These are phyloP conservation scores for Medicago truncatula DNA, from an alignment of 306 rosid genomes.

Conservation along the genomic window MtrunA17r5.0-ANR NC_053046.1:7962001-7962500, in stretches of 20 bases:
- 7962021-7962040: conserved; percentile 19
- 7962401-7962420: not conserved
- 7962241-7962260: conserved; percentile 52
- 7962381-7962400: conserved; percentile 36
- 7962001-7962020: not conserved
- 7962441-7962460: not conserved
- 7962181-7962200: not conserved
- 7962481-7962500: conserved; percentile 35
- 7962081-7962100: conserved; percentile 5
- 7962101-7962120: not conserved
- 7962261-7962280: conserved; percentile 49
- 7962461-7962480: not conserved
- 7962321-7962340: conserved; percentile 42
- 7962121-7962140: not conserved
- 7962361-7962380: conserved; percentile 47
- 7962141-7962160: not conserved
- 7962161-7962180: not conserved
- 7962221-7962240: conserved; percentile 51
- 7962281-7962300: conserved; percentile 53
- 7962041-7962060: no score
- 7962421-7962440: not conserved
- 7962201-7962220: conserved; percentile 53
- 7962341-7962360: conserved; percentile 45
- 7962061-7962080: not conserved
- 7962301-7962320: conserved; percentile 45